These are phyloP conservation scores for Talaromyces trachyspermus DNA, from an alignment of 495 filamentous ascomycete genomes.

Conservation along the genomic window DNA sequence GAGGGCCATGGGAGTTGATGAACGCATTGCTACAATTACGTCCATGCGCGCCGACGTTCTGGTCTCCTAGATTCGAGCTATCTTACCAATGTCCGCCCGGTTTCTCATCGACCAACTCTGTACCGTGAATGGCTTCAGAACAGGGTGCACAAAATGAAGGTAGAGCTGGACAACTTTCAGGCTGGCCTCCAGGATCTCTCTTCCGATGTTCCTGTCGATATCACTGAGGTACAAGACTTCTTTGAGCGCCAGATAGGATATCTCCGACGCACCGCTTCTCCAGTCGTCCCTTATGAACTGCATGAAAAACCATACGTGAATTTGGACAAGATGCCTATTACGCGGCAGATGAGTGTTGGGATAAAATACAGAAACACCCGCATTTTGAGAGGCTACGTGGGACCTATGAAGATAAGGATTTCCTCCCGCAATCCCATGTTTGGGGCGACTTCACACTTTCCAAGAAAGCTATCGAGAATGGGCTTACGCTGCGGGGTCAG, in stretches of 20 bases:
- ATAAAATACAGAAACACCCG: constrained; percentile 10
- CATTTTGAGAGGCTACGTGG: constrained; percentile 11
- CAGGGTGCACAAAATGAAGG: constrained; percentile 10
- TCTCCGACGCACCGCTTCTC: constrained; percentile 13
- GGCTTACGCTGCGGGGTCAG: constrained; percentile 8
- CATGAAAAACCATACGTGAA: constrained; percentile 4
- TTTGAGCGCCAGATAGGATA: constrained; percentile 13
- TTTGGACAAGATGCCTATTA: constrained; percentile 14
- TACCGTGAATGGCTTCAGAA: constrained; percentile 26
- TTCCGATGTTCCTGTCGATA: not conserved
- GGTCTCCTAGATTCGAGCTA: constrained; percentile 23
- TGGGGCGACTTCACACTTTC: constrained; percentile 16
- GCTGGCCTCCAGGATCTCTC: not conserved
- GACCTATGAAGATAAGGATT: constrained; percentile 8
- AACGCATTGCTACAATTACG: constrained; percentile 29
- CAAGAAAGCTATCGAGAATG: constrained; percentile 9
- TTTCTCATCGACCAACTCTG: constrained; percentile 16
- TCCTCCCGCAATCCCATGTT: constrained; percentile 9
- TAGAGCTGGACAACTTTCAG: not conserved
- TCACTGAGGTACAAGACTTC: constrained; percentile 6
- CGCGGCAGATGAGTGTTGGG: constrained; percentile 12
- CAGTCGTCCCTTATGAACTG: constrained; percentile 11
- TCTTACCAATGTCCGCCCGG: constrained; percentile 24
- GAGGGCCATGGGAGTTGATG: constrained; percentile 17
- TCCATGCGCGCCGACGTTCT: constrained; percentile 20